Conservation (phyloP, 305 asterid genomes). For the Fraxinus paxiana region DNA sequence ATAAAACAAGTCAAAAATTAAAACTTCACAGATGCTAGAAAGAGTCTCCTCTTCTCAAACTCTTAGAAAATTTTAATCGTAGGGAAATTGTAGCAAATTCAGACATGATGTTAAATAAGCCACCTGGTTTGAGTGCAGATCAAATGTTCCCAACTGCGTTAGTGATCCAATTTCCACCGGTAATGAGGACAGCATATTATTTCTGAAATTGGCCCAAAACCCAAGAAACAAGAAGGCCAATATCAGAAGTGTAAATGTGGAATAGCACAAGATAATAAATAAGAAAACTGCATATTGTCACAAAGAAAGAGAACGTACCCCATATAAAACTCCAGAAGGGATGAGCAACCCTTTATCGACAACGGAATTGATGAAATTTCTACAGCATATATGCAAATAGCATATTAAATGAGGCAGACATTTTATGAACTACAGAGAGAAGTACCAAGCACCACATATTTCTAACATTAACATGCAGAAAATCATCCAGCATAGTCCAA, state of each 20-base stretch:
- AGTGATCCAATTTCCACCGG: conserved; percentile 77
- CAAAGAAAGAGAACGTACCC: conserved; percentile 50
- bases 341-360: conserved; percentile 71
- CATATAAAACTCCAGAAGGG: conserved; percentile 82
- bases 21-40: conserved; percentile 10
- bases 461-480: background rate
- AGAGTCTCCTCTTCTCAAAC: background rate
- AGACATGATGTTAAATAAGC: conserved; percentile 11
- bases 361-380: conserved; percentile 86
- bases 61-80: conserved; percentile 2
- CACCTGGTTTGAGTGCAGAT: conserved; percentile 97
- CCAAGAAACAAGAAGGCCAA: conserved; percentile 21
- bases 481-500: background rate
- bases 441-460: conserved; percentile 1
- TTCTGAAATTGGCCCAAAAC: conserved; percentile 40
- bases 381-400: conserved; percentile 35
- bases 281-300: conserved; percentile 13
- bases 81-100: conserved; percentile 9
- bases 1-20: conserved; percentile 14
- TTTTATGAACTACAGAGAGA: conserved; percentile 12
- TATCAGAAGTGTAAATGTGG: conserved; percentile 14
- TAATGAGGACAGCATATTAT: conserved; percentile 60
- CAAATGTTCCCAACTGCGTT: conserved; percentile 77
- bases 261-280: conserved; percentile 10
- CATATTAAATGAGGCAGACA: conserved; percentile 19